Evolutionary conservation across 371 early-diverging fungal species (phyloP).

Genomic region (Polyrhizophydium stewartii): DNA sequence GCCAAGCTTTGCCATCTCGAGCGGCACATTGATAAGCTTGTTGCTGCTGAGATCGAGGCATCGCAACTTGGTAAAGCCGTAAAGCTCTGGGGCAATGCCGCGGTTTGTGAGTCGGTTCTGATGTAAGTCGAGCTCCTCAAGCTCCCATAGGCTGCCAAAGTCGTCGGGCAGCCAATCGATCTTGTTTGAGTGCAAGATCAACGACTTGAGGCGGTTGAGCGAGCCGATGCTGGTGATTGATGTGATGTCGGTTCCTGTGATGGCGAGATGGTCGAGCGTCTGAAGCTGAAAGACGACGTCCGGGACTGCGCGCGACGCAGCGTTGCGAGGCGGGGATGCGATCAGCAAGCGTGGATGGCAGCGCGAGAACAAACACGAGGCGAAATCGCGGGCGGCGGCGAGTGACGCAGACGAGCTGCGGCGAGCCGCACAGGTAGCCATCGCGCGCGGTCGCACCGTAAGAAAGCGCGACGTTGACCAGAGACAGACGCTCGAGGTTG

Average conservation of each 20-base stretch:
- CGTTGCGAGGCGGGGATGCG: too few species aligned
- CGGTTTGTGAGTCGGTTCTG: conserved; percentile 4
- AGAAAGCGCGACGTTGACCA: conserved; percentile 3
- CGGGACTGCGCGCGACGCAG: conserved; percentile 1
- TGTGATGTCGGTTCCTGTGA: conserved; percentile 6
- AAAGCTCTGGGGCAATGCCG: not conserved
- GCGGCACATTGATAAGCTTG: conserved; percentile 1
- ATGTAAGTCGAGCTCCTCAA: conserved; percentile 6
- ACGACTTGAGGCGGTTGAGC: not conserved
- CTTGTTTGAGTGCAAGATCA: conserved; percentile 6
- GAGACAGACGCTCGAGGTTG: conserved; percentile 3
- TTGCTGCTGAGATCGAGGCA: conserved; percentile 13
- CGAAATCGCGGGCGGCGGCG: too few species aligned
- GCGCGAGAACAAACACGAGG: too few species aligned
- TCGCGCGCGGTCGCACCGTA: not conserved
- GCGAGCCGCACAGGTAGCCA: too few species aligned
- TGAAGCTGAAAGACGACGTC: not conserved
- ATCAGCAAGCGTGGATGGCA: too few species aligned
- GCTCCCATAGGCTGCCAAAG: not conserved
- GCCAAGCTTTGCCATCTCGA: conserved; percentile 7
- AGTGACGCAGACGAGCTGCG: too few species aligned
- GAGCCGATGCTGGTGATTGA: conserved; percentile 7
- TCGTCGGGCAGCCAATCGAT: conserved; percentile 17
- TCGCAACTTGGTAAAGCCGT: not conserved
- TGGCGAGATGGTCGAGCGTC: conserved; percentile 2